A percentile compares a stretch with the other conserved stretches of the same genome.
Conservation (phyloP, 1,284 basidiomycete species). For the Cutaneotrichosporon cutaneum region DNA sequence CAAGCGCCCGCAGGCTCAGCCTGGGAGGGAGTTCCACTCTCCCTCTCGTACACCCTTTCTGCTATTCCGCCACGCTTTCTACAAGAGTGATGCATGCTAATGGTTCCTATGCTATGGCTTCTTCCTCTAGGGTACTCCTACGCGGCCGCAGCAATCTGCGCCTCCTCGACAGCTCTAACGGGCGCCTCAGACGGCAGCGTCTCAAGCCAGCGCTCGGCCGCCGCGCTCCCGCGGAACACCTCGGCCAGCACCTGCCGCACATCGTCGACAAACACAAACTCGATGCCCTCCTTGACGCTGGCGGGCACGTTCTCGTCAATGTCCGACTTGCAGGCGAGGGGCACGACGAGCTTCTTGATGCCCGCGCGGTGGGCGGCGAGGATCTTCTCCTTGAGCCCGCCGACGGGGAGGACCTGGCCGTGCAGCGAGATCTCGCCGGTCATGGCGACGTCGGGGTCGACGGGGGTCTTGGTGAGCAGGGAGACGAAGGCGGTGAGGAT, state of each 20-base stretch:
- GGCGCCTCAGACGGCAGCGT: constrained; percentile 51
- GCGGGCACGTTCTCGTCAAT: constrained; percentile 94
- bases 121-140: neutral
- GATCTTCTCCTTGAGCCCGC: constrained; percentile 93
- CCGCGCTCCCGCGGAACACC: constrained; percentile 67
- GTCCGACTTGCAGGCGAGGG: constrained; percentile 80
- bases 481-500: constrained; percentile 88
- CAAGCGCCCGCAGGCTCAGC: too few species aligned
- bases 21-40: too few species aligned
- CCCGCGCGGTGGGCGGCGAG: constrained; percentile 89
- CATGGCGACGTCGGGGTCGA: constrained; percentile 89
- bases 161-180: constrained; percentile 12
- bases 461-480: constrained; percentile 77
- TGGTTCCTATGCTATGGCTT: constrained; percentile 4
- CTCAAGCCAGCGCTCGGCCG: constrained; percentile 68
- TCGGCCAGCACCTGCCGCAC: constrained; percentile 82
- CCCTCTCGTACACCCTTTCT: too few species aligned
- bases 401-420: constrained; percentile 88
- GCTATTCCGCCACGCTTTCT: too few species aligned
- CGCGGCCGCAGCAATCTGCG: neutral
- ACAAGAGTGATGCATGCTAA: constrained; percentile 23
- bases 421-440: constrained; percentile 91
- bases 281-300: constrained; percentile 89
- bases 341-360: constrained; percentile 81
- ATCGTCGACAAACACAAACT: constrained; percentile 86